These are phyloP conservation scores for Sanguinoderma infundibulare DNA, from an alignment of 1,284 basidiomycete genomes.

Conservation along the genomic window DNA sequence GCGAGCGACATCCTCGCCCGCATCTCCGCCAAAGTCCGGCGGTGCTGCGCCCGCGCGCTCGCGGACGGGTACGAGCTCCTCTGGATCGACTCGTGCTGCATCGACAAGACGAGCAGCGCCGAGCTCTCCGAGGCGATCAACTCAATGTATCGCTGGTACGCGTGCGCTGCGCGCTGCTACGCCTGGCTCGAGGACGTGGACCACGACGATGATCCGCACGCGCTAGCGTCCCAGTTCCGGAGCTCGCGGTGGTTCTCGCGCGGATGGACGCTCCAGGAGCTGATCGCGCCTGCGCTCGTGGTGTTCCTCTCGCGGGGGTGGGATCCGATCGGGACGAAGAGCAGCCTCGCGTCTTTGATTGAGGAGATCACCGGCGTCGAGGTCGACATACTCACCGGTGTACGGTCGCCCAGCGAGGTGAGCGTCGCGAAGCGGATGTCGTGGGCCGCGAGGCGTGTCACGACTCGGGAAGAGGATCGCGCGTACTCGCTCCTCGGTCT, in stretches of 20 bases:
- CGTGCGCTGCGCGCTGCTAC: not conserved
- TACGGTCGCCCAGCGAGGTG: not conserved
- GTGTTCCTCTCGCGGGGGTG: not conserved
- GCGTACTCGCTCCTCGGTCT: constrained; percentile 3
- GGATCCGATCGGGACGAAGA: not conserved
- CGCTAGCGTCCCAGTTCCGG: not conserved
- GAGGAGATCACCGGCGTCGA: not conserved
- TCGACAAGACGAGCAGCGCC: constrained; percentile 3
- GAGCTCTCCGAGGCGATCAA: constrained; percentile 3
- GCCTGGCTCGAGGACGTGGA: not conserved
- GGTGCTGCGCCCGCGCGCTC: not conserved
- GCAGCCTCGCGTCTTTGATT: not conserved
- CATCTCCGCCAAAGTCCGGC: not conserved
- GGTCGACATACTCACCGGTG: not conserved
- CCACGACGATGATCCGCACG: not conserved
- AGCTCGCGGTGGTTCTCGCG: not conserved
- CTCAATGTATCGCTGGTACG: not conserved
- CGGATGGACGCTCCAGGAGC: constrained; percentile 2
- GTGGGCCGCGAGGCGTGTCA: constrained; percentile 2
- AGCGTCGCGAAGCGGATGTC: constrained; percentile 3
- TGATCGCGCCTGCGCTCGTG: not conserved
- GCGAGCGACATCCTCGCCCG: not conserved
- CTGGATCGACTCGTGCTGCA: not conserved
- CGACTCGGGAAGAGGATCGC: not conserved
- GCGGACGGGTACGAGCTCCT: not conserved